Evolutionary conservation across 148 eudicot species (phyloP).

Genomic region (Euryodendron excelsum): DNA sequence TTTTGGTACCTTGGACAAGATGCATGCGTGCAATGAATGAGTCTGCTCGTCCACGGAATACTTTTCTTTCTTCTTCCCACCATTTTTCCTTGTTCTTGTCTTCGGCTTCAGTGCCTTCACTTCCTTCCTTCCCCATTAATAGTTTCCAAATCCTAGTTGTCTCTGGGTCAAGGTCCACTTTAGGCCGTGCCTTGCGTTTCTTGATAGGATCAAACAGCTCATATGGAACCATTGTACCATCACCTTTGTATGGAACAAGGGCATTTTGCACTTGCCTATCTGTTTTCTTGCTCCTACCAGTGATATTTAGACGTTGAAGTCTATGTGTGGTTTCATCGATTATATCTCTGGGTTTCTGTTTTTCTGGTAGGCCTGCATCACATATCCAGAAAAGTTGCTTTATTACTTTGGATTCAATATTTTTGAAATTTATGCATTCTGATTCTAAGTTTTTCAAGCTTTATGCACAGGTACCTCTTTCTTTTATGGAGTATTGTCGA

Average conservation of each 20-base stretch:
- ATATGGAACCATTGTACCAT: slow-evolving; percentile 45
- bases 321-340: slow-evolving; percentile 38
- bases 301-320: slow-evolving; percentile 35
- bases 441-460: not conserved
- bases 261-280: slow-evolving; percentile 29
- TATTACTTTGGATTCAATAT: not conserved
- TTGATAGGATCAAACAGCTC: slow-evolving; percentile 40
- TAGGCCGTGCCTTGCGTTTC: slow-evolving; percentile 49
- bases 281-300: slow-evolving; percentile 23
- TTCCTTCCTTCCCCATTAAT: slow-evolving; percentile 62
- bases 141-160: slow-evolving; percentile 64
- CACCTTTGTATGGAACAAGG: slow-evolving; percentile 53
- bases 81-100: slow-evolving; percentile 52
- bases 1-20: slow-evolving; percentile 63
- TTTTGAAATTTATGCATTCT: not conserved
- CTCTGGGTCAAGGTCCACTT: slow-evolving; percentile 73
- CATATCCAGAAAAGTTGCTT: slow-evolving; percentile 6
- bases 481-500: slow-evolving; percentile 14
- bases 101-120: slow-evolving; percentile 35
- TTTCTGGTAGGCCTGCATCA: slow-evolving; percentile 27
- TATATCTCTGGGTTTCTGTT: slow-evolving; percentile 12
- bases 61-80: slow-evolving; percentile 72
- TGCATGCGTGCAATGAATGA: slow-evolving; percentile 81
- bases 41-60: slow-evolving; percentile 64
- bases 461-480: slow-evolving; percentile 26